phyloP scores from a whole-genome alignment of 768 basidiomycete species.

The Russula vinacea region DNA sequence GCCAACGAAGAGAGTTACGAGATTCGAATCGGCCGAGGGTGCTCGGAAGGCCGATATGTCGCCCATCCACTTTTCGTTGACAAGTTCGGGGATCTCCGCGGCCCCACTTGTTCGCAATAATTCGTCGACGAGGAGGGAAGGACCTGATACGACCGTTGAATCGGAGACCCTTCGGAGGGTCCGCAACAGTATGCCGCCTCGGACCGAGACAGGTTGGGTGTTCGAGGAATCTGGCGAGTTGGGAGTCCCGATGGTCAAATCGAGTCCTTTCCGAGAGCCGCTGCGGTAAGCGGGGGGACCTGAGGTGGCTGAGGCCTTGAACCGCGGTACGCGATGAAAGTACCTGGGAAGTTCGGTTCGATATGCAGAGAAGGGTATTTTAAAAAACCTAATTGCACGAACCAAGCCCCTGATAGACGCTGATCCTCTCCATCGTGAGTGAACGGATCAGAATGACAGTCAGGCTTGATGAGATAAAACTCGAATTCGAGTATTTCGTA shows the following conservation, averaged over 20 bases:
- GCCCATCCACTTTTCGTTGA: constrained; percentile 52
- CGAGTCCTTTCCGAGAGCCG: constrained; percentile 75
- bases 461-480: constrained; percentile 62
- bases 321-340: constrained; percentile 67
- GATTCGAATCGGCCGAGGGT: constrained; percentile 6
- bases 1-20: constrained; percentile 15
- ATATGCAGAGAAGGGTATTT: background rate
- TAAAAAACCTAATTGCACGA: constrained; percentile 10
- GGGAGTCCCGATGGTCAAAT: constrained; percentile 58
- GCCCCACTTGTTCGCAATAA: constrained; percentile 53
- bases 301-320: constrained; percentile 35
- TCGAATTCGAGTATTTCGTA: constrained; percentile 74
- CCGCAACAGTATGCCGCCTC: constrained; percentile 69
- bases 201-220: constrained; percentile 35
- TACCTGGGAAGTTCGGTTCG: constrained; percentile 45
- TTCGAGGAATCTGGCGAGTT: constrained; percentile 33
- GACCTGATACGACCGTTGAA: constrained; percentile 61
- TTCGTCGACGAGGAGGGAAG: constrained; percentile 75
- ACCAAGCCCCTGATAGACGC: constrained; percentile 60
- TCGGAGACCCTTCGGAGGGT: constrained; percentile 52
- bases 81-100: constrained; percentile 51
- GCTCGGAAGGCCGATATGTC: constrained; percentile 54
- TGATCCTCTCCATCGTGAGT: constrained; percentile 73
- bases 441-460: constrained; percentile 69
- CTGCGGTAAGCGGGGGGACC: constrained; percentile 55